Conservation (phyloP, 495 filamentous ascomycete species). For the Penicillium waksmanii region DNA sequence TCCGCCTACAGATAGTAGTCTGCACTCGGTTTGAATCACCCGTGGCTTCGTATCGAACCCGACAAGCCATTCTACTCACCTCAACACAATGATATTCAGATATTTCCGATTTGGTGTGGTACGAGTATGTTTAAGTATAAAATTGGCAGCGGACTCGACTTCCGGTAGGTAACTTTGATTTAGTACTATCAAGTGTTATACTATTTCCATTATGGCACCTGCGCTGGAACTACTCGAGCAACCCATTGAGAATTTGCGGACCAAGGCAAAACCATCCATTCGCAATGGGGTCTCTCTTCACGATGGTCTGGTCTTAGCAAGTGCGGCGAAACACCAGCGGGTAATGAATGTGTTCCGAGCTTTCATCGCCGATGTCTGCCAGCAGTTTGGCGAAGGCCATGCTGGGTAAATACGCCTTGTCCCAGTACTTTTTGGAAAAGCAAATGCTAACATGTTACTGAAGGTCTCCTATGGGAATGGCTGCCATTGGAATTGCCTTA, state of each 20-base stretch:
- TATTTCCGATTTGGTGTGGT: background rate
- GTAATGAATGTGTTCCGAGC: conserved; percentile 51
- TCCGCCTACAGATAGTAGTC: background rate
- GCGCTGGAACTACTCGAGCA: conserved; percentile 19
- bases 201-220: conserved; percentile 14
- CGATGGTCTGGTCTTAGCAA: background rate
- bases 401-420: conserved; percentile 42
- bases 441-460: no score
- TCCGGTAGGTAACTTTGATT: background rate
- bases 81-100: background rate
- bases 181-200: background rate
- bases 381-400: conserved; percentile 59
- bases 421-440: background rate
- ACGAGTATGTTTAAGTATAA: background rate
- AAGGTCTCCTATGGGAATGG: conserved; percentile 52
- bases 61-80: background rate
- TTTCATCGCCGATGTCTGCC: conserved; percentile 58
- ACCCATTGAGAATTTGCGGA: conserved; percentile 5
- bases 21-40: background rate
- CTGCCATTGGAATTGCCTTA: conserved; percentile 81
- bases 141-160: background rate
- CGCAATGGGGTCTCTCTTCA: background rate
- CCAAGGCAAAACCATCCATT: conserved; percentile 8
- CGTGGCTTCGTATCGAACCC: background rate
- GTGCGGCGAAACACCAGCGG: conserved; percentile 33